A percentile compares a stretch with the other conserved stretches of the same genome.
Evolutionary conservation across 768 basidiomycete genomes (phyloP).

Genomic region (Podaxis carcinomalis): DNA sequence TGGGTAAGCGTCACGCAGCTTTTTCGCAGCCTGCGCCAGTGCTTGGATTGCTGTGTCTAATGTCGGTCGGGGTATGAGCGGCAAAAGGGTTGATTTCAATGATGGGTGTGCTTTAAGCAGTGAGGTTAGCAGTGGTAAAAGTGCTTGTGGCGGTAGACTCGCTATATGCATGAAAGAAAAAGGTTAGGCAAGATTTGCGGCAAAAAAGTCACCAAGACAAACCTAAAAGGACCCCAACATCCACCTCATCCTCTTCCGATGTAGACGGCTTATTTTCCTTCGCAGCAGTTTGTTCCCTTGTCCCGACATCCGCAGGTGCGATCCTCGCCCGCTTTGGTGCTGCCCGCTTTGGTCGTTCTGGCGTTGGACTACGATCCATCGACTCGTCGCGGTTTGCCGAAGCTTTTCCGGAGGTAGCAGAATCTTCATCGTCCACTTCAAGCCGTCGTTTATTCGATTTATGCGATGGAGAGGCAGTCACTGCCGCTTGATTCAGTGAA

Average conservation of each 20-base stretch:
- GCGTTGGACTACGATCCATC: slow-evolving; percentile 85
- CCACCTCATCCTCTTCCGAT: slow-evolving; percentile 57
- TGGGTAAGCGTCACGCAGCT: slow-evolving; percentile 78
- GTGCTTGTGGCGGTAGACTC: slow-evolving; percentile 71
- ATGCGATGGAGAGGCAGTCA: slow-evolving; percentile 14
- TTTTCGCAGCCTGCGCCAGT: slow-evolving; percentile 62
- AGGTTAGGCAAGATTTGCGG: slow-evolving; percentile 12
- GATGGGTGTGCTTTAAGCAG: slow-evolving; percentile 65
- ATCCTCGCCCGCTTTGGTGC: slow-evolving; percentile 65
- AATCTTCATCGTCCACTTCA: slow-evolving; percentile 68
- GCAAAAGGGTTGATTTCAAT: slow-evolving; percentile 66
- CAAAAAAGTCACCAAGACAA: slow-evolving; percentile 20
- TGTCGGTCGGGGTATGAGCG: slow-evolving; percentile 82
- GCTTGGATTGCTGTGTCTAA: slow-evolving; percentile 70
- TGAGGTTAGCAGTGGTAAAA: slow-evolving; percentile 68
- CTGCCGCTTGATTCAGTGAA: slow-evolving; percentile 38
- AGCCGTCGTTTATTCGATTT: slow-evolving; percentile 59
- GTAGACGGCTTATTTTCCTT: slow-evolving; percentile 47
- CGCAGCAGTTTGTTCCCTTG: slow-evolving; percentile 35
- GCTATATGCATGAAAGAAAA: slow-evolving; percentile 38
- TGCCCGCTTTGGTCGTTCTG: slow-evolving; percentile 69
- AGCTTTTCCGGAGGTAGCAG: slow-evolving; percentile 18
- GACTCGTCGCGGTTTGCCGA: slow-evolving; percentile 50
- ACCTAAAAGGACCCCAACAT: slow-evolving; percentile 81
- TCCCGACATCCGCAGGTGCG: slow-evolving; percentile 25